phyloP scores from a whole-genome alignment of 2,329 filamentous ascomycete genomes.

The Coniella lustricola region DNA sequence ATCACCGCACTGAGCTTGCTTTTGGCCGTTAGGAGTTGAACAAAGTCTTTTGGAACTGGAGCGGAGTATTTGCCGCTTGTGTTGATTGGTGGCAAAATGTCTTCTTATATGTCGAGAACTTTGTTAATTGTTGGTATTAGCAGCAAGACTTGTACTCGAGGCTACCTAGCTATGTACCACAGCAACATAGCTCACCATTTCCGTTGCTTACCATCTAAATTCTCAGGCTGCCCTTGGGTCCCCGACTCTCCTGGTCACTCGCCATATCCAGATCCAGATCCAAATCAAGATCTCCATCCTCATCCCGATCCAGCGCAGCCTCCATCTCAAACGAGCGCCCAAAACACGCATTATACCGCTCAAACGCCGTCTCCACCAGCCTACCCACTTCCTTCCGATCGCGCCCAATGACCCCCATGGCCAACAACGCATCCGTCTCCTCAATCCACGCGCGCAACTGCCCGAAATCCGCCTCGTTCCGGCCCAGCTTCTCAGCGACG shows the following conservation, averaged over 20 bases:
- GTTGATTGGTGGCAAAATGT: too few relatives aligned
- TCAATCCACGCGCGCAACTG: constrained; percentile 47
- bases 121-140: too few relatives aligned
- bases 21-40: not conserved
- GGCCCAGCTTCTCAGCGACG: constrained; percentile 43
- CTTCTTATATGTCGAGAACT: too few relatives aligned
- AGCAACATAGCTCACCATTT: too few relatives aligned
- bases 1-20: too few relatives aligned
- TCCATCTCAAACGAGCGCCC: constrained; percentile 10
- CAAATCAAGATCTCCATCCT: not conserved
- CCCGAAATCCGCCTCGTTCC: constrained; percentile 38
- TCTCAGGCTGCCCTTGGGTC: not conserved
- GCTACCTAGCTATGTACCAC: too few relatives aligned
- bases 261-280: not conserved
- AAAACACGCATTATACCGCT: constrained; percentile 32
- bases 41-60: too few relatives aligned
- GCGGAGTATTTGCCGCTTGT: too few relatives aligned
- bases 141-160: too few relatives aligned
- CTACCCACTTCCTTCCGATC: constrained; percentile 35
- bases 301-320: not conserved
- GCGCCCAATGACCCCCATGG: constrained; percentile 34
- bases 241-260: not conserved
- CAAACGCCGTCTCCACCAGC: constrained; percentile 35
- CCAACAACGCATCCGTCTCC: constrained; percentile 40
- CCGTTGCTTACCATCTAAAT: not conserved